A percentile compares a stretch with the other conserved stretches of the same genome.
Conservation (phyloP, 2,329 filamentous ascomycete genomes). For the Cladosporium phlei region DNA sequence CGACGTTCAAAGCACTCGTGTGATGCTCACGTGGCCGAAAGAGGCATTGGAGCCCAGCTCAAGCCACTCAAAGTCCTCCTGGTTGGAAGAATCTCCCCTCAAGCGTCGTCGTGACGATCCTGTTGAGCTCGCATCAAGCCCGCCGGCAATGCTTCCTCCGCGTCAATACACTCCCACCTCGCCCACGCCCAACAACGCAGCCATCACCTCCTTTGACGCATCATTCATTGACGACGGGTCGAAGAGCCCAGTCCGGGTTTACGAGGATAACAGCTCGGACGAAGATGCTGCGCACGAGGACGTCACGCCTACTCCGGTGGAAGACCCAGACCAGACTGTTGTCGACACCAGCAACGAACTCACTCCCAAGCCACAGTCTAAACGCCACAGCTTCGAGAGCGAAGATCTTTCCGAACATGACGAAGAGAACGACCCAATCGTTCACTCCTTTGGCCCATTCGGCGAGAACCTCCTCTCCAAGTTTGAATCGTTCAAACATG, state of each 20-base stretch:
- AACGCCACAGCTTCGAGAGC: slow-evolving; percentile 25
- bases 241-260: slow-evolving; percentile 58
- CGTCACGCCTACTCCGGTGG: slow-evolving; percentile 19
- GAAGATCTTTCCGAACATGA: slow-evolving; percentile 73
- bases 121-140: slow-evolving; percentile 52
- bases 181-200: slow-evolving; percentile 59
- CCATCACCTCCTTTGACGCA: slow-evolving; percentile 41
- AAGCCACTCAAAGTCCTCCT: slow-evolving; percentile 58
- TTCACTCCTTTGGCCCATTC: slow-evolving; percentile 88
- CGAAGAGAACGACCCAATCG: slow-evolving; percentile 89
- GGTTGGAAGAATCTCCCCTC: slow-evolving; percentile 55
- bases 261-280: slow-evolving; percentile 64
- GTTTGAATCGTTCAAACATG: slow-evolving; percentile 70
- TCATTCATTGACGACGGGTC: slow-evolving; percentile 41
- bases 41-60: slow-evolving; percentile 45
- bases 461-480: slow-evolving; percentile 79
- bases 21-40: slow-evolving; percentile 82
- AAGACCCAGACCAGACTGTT: slow-evolving; percentile 9
- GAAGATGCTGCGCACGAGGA: slow-evolving; percentile 39
- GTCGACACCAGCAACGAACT: slow-evolving; percentile 6
- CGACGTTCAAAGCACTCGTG: slow-evolving; percentile 87
- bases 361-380: slow-evolving; percentile 20
- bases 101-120: slow-evolving; percentile 46
- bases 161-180: slow-evolving; percentile 52
- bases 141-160: slow-evolving; percentile 56